Conservation (phyloP, 1,284 basidiomycete species). For the Bjerkandera adusta region DNA sequence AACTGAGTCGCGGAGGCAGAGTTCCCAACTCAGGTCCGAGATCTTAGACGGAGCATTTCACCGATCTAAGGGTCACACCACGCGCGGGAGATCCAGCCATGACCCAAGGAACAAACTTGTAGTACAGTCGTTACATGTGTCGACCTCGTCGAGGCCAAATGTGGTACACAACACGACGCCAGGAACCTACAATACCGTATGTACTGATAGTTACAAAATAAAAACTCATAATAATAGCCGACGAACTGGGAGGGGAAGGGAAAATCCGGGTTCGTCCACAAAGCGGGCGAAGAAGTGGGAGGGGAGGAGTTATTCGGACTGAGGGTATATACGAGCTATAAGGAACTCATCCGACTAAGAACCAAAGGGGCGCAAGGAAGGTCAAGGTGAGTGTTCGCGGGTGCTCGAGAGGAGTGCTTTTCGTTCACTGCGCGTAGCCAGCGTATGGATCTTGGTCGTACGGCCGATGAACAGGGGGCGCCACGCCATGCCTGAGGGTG, state of each 20-base stretch:
- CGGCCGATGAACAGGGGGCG: constrained; percentile 18
- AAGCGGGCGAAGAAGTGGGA: not conserved
- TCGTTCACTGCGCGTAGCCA: constrained; percentile 5
- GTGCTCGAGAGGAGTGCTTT: not conserved
- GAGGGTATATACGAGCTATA: too few species aligned
- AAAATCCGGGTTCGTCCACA: constrained; percentile 8
- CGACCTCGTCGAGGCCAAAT: not conserved
- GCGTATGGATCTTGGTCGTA: not conserved
- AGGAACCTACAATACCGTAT: constrained; percentile 5
- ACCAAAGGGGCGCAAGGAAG: too few species aligned
- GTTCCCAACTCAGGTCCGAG: too few species aligned
- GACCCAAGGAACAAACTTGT: not conserved
- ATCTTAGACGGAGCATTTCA: not conserved
- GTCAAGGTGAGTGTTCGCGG: too few species aligned
- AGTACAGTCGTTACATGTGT: constrained; percentile 6
- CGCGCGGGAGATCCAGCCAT: too few species aligned
- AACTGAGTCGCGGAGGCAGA: too few species aligned
- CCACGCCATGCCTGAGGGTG: constrained; percentile 15
- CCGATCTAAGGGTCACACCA: not conserved
- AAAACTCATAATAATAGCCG: constrained; percentile 6
- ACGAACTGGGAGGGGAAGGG: constrained; percentile 1
- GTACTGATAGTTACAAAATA: constrained; percentile 6
- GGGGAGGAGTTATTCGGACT: too few species aligned
- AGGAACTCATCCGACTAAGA: too few species aligned
- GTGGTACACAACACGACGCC: constrained; percentile 3